These are phyloP conservation scores for Xylaria grammica DNA, from an alignment of 495 filamentous ascomycete genomes.

Conservation along the genomic window DNA sequence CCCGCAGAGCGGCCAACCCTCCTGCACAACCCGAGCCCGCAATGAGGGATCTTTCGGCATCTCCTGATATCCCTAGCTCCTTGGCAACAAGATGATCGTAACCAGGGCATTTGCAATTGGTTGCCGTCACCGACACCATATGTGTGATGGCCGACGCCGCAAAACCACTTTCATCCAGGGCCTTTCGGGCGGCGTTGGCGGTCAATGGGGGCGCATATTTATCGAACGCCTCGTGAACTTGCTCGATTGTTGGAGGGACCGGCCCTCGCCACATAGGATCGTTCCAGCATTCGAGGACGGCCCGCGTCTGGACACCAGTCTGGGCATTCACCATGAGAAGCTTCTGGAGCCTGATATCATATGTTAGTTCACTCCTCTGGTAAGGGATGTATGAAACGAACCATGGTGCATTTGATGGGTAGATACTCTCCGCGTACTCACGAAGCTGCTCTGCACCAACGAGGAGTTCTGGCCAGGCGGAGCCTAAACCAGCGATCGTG, in stretches of 20 bases:
- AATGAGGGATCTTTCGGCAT: conserved; percentile 46
- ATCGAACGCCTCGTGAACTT: conserved; percentile 17
- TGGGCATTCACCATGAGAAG: conserved; percentile 12
- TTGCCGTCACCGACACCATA: conserved; percentile 51
- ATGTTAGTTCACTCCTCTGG: neutral
- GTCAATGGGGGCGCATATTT: conserved; percentile 31
- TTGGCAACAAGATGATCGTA: conserved; percentile 50
- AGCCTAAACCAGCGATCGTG: conserved; percentile 17
- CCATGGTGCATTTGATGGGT: conserved; percentile 18
- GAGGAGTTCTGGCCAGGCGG: conserved; percentile 10
- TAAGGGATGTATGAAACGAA: neutral
- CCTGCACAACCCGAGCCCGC: conserved; percentile 54
- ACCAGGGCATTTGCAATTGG: conserved; percentile 50
- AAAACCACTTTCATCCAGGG: conserved; percentile 42
- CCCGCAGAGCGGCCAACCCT: conserved; percentile 51
- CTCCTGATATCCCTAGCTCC: conserved; percentile 37
- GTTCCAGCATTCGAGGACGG: conserved; percentile 20
- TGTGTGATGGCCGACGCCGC: conserved; percentile 45
- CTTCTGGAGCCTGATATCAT: conserved; percentile 7
- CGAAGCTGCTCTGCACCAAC: conserved; percentile 5
- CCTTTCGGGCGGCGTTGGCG: conserved; percentile 44
- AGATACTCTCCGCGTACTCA: conserved; percentile 17
- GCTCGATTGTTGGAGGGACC: conserved; percentile 18
- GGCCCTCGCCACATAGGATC: conserved; percentile 17
- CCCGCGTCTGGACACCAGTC: conserved; percentile 12